Base-by-base conservation (phyloP, 164 flowering plant genomes). In the Berberis vulgaris region DNA sequence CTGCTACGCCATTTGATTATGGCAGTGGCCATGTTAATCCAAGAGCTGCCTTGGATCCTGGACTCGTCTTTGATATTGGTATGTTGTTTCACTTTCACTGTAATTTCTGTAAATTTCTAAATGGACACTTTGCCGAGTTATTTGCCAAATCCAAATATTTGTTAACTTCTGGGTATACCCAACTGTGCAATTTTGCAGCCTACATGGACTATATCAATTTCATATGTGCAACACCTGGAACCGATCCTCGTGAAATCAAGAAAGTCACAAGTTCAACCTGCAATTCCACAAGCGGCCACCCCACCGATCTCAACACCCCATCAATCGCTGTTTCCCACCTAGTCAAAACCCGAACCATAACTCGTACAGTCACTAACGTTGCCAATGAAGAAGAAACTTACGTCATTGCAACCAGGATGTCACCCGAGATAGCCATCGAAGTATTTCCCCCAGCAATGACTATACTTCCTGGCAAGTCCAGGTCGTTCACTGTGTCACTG, bases 21-120 rank as follows among this genome's bases (percentile, higher is more conserved):
- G 99, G 99, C 26, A 84, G 96, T 77, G 97, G 99, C 49, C 96
- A 90, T 78, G 97, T 95, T 42, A 80, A 82, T 71, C 97, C 99
- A 13, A 77, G 83, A 76, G 97, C 96, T 55, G 95, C 99, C 52
- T 71, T 95, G 52, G 91, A 95, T 73, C 99, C 97, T 11, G 97
- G 99, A 62, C 94, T 95, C 59, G 69, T 95, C 66, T 89, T 89
- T 56, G 94, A 95, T 77, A 86, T 96, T 76, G 99, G 99, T 87
- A 72, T 42, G n/a, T 61, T 45, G 13, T 60, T 45, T 44, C 38
- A 5, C 50, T 44, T 60, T 26, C 26, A 26, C 26, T 26, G 26
- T 26, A 26, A 26, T 26, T 26, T 26, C 26, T 26, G 26, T 26
- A 26, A 26, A 26, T 26, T 26, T 26, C 26, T 26, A 26, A 26